Percentiles rank a stretch among this genome's conserved stretches.
phyloP scores from a whole-genome alignment of 192 early-diverging fungal species.

The Oehlia diaphana region DNA sequence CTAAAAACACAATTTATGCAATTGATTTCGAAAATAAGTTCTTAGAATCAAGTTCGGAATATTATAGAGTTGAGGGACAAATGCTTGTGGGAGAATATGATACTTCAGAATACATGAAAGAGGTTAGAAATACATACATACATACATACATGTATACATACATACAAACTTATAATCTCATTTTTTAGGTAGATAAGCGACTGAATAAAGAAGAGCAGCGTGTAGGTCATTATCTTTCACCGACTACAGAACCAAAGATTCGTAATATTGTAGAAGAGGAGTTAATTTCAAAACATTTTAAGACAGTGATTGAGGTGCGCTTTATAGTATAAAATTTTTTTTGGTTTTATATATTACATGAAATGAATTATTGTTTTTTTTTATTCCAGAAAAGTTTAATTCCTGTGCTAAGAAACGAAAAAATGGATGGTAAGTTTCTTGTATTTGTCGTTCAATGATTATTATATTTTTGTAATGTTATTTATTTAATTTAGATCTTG shows the following conservation, averaged over 20 bases:
- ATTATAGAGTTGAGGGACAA: conserved; percentile 67
- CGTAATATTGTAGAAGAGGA: conserved; percentile 71
- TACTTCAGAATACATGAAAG: conserved; percentile 70
- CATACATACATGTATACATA: neutral
- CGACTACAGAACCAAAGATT: conserved; percentile 69
- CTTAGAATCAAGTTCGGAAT: conserved; percentile 67
- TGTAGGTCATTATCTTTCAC: conserved; percentile 65
- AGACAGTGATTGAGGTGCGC: conserved; percentile 63
- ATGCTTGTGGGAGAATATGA: conserved; percentile 57
- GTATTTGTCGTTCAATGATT: neutral
- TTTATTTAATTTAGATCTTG: conserved; percentile 52
- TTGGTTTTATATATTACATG: neutral
- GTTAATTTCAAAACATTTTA: conserved; percentile 72
- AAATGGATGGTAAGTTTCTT: conserved; percentile 49
- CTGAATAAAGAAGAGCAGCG: conserved; percentile 79
- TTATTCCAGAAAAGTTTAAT: conserved; percentile 62
- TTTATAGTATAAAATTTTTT: neutral
- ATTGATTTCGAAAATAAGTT: conserved; percentile 75
- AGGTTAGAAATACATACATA: conserved; percentile 38
- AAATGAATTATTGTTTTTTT: neutral
- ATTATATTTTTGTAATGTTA: neutral
- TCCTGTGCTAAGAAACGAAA: conserved; percentile 64
- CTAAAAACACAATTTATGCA: conserved; percentile 69
- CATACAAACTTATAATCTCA: neutral
- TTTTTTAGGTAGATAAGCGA: conserved; percentile 61